phyloP scores from a whole-genome alignment of 768 basidiomycete genomes.

The Trametes coccinea region DNA sequence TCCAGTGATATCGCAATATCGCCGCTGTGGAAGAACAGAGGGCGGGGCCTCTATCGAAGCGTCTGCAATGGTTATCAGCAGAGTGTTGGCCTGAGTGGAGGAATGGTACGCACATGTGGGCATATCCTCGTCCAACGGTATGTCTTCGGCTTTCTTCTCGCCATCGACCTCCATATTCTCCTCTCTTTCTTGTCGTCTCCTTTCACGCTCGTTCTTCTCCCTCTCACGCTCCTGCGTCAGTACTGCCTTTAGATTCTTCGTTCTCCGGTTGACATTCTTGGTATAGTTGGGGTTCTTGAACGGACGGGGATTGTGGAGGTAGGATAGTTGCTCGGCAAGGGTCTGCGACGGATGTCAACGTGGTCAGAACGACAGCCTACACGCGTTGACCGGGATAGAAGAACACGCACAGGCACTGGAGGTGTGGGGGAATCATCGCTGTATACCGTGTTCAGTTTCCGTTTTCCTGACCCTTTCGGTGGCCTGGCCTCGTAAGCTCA shows the following conservation, averaged over 20 bases:
- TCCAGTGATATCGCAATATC: slow-evolving; percentile 87
- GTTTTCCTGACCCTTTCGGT: slow-evolving; percentile 36
- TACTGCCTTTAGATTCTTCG: slow-evolving; percentile 80
- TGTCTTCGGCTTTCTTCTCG: slow-evolving; percentile 26
- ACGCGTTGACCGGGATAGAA: neutral
- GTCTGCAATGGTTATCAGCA: slow-evolving; percentile 36
- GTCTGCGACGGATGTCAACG: slow-evolving; percentile 41
- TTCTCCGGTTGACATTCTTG: slow-evolving; percentile 69
- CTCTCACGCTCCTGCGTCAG: slow-evolving; percentile 78
- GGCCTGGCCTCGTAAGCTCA: slow-evolving; percentile 28
- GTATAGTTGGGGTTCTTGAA: slow-evolving; percentile 76
- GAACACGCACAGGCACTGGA: slow-evolving; percentile 30
- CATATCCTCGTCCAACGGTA: slow-evolving; percentile 53
- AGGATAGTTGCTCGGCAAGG: slow-evolving; percentile 73
- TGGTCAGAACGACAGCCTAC: too few relatives aligned
- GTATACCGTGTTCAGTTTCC: slow-evolving; percentile 27
- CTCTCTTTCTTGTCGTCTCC: slow-evolving; percentile 49
- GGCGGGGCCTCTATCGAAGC: slow-evolving; percentile 84
- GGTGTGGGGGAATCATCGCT: slow-evolving; percentile 35
- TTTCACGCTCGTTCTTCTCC: slow-evolving; percentile 67
- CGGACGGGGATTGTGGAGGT: slow-evolving; percentile 65
- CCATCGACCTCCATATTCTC: slow-evolving; percentile 64
- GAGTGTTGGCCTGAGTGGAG: neutral
- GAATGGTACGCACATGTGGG: slow-evolving; percentile 60
- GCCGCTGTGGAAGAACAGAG: slow-evolving; percentile 70